These are phyloP conservation scores for Avena eriantha DNA, from an alignment of 176 grass and related monocot genomes.

Conservation along the genomic window DNA sequence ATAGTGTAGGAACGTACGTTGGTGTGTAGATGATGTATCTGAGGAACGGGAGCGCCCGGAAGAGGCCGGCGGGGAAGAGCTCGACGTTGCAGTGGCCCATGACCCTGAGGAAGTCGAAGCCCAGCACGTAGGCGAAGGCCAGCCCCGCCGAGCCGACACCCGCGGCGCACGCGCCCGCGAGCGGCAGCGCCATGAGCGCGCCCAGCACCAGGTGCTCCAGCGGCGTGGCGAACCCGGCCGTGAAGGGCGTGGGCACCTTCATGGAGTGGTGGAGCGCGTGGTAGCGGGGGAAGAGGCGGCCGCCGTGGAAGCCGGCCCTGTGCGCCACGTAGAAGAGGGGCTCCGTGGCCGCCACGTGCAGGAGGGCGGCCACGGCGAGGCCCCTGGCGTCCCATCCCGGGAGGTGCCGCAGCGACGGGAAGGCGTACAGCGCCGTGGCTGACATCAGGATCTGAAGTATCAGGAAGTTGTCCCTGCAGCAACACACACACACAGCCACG, in stretches of 20 bases:
- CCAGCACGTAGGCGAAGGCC: slow-evolving; percentile 62
- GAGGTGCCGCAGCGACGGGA: slow-evolving; percentile 62
- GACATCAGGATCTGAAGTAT: slow-evolving; percentile 69
- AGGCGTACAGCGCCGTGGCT: slow-evolving; percentile 52
- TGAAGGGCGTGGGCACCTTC: slow-evolving; percentile 72
- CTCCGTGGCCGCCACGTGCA: slow-evolving; percentile 70
- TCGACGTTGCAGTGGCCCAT: slow-evolving; percentile 94
- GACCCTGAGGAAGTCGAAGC: slow-evolving; percentile 74
- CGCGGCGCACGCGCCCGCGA: slow-evolving; percentile 47
- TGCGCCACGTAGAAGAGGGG: slow-evolving; percentile 69
- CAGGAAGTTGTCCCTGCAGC: slow-evolving; percentile 90
- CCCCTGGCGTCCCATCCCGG: slow-evolving; percentile 65
- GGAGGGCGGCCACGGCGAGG: slow-evolving; percentile 30
- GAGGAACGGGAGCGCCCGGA: slow-evolving; percentile 57
- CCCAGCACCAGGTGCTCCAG: slow-evolving; percentile 58
- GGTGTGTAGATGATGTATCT: slow-evolving; percentile 84
- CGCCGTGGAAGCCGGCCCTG: slow-evolving; percentile 58
- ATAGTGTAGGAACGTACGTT: too few relatives aligned
- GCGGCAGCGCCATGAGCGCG: slow-evolving; percentile 57
- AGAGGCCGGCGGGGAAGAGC: slow-evolving; percentile 57
- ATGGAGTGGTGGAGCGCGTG: slow-evolving; percentile 79
- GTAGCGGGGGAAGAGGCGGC: slow-evolving; percentile 59
- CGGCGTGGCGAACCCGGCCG: slow-evolving; percentile 80
- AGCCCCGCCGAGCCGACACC: slow-evolving; percentile 59
- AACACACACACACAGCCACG: neutral